Conservation (phyloP, 192 early-diverging fungal genomes). For the Phlyctochytrium bullatum region DNA sequence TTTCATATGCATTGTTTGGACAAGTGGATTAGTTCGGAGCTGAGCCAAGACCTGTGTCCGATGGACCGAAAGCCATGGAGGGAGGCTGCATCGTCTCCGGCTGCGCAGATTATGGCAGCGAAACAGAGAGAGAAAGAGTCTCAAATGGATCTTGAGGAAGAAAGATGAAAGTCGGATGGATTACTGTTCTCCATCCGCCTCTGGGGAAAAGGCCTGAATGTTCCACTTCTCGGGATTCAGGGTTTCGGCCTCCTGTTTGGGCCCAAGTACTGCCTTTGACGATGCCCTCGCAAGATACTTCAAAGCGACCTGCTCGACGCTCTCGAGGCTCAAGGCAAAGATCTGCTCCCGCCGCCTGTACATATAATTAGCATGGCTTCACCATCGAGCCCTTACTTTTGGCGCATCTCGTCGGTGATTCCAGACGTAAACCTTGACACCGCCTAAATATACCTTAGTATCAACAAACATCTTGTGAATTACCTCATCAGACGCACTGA, state of each 20-base stretch:
- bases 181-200: no score
- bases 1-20: conserved; percentile 94
- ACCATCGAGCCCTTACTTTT: conserved; percentile 50
- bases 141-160: no score
- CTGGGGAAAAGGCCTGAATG: neutral
- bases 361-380: conserved; percentile 4
- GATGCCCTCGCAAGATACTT: conserved; percentile 52
- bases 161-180: no score
- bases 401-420: conserved; percentile 82
- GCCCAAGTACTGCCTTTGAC: conserved; percentile 22
- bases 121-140: no score
- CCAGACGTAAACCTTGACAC: conserved; percentile 74
- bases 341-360: conserved; percentile 71
- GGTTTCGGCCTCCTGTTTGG: conserved; percentile 5
- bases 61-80: conserved; percentile 81
- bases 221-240: conserved; percentile 7
- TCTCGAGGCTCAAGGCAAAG: conserved; percentile 63
- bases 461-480: no score
- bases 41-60: conserved; percentile 66
- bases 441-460: conserved; percentile 37
- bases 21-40: conserved; percentile 34
- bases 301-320: conserved; percentile 69
- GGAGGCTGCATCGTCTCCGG: no score
- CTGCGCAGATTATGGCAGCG: no score
- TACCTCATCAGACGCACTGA: conserved; percentile 74